Conservation (phyloP, 768 basidiomycete genomes). For the Lentinula lateritia region DNA sequence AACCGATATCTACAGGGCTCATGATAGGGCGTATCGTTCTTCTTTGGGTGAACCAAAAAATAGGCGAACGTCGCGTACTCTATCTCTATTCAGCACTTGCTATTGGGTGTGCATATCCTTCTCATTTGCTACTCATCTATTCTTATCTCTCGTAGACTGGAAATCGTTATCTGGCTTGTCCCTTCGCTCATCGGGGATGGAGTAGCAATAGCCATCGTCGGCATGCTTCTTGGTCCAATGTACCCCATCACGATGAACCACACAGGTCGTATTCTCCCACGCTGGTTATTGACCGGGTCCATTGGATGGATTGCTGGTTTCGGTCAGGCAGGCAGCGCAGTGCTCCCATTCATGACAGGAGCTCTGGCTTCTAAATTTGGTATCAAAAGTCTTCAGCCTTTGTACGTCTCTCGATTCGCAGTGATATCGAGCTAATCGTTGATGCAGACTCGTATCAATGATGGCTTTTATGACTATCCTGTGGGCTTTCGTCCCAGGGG, state of each 20-base stretch:
- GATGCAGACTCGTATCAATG: slow-evolving; percentile 29
- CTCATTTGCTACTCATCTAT: neutral
- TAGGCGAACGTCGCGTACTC: slow-evolving; percentile 31
- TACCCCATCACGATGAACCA: slow-evolving; percentile 54
- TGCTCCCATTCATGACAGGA: slow-evolving; percentile 73
- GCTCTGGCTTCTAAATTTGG: slow-evolving; percentile 58
- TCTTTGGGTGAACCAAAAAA: slow-evolving; percentile 31
- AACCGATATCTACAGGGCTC: slow-evolving; percentile 22
- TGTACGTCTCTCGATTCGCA: slow-evolving; percentile 22
- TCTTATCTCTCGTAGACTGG: slow-evolving; percentile 25
- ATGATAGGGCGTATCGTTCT: slow-evolving; percentile 31
- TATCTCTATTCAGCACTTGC: slow-evolving; percentile 30
- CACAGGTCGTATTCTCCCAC: slow-evolving; percentile 47
- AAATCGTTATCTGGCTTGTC: slow-evolving; percentile 47
- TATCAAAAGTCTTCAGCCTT: slow-evolving; percentile 39
- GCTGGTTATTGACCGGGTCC: slow-evolving; percentile 43
- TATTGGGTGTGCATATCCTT: slow-evolving; percentile 21
- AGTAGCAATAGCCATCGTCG: slow-evolving; percentile 21
- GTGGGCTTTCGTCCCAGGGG: slow-evolving; percentile 36
- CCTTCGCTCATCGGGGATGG: slow-evolving; percentile 43
- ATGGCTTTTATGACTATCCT: slow-evolving; percentile 33
- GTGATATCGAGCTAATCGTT: neutral
- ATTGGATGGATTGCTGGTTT: slow-evolving; percentile 67
- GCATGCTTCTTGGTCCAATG: slow-evolving; percentile 42
- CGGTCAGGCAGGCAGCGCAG: slow-evolving; percentile 67